Conservation (phyloP, 345 rosid genomes). For the Bretschneidera sinensis region DNA sequence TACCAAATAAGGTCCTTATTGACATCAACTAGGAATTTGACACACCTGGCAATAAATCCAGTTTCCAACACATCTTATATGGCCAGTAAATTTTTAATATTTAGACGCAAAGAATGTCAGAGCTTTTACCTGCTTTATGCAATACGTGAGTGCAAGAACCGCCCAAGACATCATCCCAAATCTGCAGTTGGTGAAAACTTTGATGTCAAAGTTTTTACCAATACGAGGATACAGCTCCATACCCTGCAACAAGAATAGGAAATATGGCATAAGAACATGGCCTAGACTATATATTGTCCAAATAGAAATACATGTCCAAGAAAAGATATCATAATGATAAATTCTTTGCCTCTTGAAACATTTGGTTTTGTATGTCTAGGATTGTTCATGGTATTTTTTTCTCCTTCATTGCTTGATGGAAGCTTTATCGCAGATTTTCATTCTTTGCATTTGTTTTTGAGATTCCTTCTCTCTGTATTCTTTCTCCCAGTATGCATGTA, state of each 20-base stretch:
- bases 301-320: neutral
- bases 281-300: neutral
- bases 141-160: constrained; percentile 96
- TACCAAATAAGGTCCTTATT: neutral
- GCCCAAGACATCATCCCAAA: constrained; percentile 99
- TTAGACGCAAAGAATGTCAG: neutral
- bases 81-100: neutral
- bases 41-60: neutral
- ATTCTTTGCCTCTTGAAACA: too few species aligned
- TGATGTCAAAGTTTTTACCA: constrained; percentile 93
- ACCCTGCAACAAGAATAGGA: constrained; percentile 53
- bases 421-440: too few species aligned
- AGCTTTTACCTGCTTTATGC: constrained; percentile 84
- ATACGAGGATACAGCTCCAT: constrained; percentile 98
- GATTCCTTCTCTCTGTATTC: too few species aligned
- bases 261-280: constrained; percentile 14
- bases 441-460: too few species aligned
- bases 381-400: too few species aligned
- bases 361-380: too few species aligned
- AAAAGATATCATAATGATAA: too few species aligned
- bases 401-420: too few species aligned
- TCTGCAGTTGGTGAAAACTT: constrained; percentile 96
- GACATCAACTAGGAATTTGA: neutral
- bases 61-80: neutral
- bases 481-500: too few species aligned